Evolutionary conservation across 2,329 filamentous ascomycete genomes (phyloP).

Genomic region (Colletotrichum sp.): DNA sequence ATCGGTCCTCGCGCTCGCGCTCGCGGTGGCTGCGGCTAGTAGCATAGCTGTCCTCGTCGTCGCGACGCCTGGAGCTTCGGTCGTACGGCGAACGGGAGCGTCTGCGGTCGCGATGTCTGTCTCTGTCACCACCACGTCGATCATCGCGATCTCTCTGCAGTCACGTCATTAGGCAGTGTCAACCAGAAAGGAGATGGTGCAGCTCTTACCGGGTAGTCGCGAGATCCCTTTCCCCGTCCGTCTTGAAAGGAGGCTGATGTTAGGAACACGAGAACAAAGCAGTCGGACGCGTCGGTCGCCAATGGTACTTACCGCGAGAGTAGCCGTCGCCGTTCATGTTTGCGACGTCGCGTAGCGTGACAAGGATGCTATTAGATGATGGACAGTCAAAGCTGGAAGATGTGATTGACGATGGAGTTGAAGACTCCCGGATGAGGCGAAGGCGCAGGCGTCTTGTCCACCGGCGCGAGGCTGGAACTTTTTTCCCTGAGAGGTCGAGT

Average conservation of each 20-base stretch:
- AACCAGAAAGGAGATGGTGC: neutral
- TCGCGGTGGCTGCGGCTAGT: conserved; percentile 92
- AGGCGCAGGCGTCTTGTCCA: conserved; percentile 6
- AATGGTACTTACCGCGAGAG: conserved; percentile 20
- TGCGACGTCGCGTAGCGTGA: neutral
- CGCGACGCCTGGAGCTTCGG: conserved; percentile 70
- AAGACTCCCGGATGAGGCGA: conserved; percentile 8
- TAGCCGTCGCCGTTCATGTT: conserved; percentile 25
- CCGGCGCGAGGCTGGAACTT: conserved; percentile 23
- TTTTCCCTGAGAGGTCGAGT: conserved; percentile 18
- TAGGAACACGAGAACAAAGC: neutral
- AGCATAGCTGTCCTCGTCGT: conserved; percentile 85
- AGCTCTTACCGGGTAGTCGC: conserved; percentile 22
- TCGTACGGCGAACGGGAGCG: conserved; percentile 88
- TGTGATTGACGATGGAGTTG: conserved; percentile 6
- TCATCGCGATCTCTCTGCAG: conserved; percentile 37
- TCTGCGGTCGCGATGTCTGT: conserved; percentile 63
- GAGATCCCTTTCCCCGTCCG: conserved; percentile 22
- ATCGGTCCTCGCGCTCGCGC: conserved; percentile 91
- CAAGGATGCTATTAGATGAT: conserved; percentile 7
- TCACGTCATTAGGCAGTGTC: neutral
- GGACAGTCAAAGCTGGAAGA: neutral
- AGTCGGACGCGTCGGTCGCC: neutral
- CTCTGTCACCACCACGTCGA: conserved; percentile 37
- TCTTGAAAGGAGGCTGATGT: conserved; percentile 10